Evolutionary conservation across 1,284 basidiomycete species (phyloP).

Genomic region (Cutaneotrichosporon dermatis): DNA sequence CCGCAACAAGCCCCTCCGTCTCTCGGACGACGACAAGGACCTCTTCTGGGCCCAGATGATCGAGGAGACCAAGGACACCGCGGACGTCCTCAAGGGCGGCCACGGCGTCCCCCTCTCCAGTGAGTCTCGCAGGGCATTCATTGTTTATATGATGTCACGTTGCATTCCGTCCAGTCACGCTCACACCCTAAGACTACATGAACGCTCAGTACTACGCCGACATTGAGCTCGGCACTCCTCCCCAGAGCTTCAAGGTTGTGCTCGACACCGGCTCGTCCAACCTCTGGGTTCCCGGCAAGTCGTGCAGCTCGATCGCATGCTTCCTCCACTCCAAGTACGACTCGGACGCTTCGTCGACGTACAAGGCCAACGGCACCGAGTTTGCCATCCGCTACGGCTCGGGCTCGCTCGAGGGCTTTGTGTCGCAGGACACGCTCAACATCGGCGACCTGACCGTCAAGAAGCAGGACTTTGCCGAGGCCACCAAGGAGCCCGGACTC

Average conservation of each 20-base stretch:
- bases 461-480: conserved; percentile 89
- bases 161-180: not conserved
- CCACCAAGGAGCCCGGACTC: conserved; percentile 92
- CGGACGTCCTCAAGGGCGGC: conserved; percentile 60
- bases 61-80: conserved; percentile 48
- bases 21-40: conserved; percentile 57
- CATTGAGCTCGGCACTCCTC: conserved; percentile 63
- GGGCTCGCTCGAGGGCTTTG: conserved; percentile 94
- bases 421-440: conserved; percentile 75
- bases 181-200: conserved; percentile 68
- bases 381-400: conserved; percentile 96
- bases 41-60: conserved; percentile 72
- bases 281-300: conserved; percentile 64
- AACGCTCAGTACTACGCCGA: conserved; percentile 97
- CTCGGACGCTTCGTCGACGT: conserved; percentile 71
- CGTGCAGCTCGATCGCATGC: conserved; percentile 94
- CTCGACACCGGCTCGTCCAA: conserved; percentile 69
- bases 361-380: conserved; percentile 84
- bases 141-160: conserved; percentile 1
- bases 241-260: conserved; percentile 52
- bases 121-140: conserved; percentile 51
- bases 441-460: conserved; percentile 82
- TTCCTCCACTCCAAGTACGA: conserved; percentile 93
- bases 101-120: conserved; percentile 87
- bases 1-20: conserved; percentile 54